Percentiles rank a stretch among this genome's conserved stretches.
These are phyloP conservation scores for Blastobotrys ciferrii DNA, from an alignment of 1,139 yeast genomes.

Conservation along the genomic window DNA sequence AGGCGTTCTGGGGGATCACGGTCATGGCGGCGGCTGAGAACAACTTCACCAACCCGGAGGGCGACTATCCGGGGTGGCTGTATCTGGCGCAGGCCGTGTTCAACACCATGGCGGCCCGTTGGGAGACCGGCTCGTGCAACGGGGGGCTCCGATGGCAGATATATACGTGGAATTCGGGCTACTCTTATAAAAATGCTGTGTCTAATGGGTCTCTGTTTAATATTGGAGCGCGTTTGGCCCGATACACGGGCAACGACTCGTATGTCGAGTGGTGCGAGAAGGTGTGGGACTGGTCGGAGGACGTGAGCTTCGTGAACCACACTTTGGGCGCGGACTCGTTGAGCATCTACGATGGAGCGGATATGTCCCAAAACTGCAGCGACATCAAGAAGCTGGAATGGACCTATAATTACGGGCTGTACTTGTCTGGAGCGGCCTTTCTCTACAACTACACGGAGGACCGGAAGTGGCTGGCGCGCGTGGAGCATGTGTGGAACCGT, in stretches of 20 bases:
- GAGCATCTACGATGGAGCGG: slow-evolving; percentile 71
- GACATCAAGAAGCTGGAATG: slow-evolving; percentile 55
- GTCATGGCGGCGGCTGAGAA: slow-evolving; percentile 82
- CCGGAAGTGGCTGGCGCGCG: slow-evolving; percentile 55
- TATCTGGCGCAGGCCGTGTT: slow-evolving; percentile 71
- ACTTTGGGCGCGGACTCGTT: slow-evolving; percentile 38
- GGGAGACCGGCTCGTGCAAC: slow-evolving; percentile 63
- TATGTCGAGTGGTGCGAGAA: slow-evolving; percentile 64
- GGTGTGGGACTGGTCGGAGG: slow-evolving; percentile 69
- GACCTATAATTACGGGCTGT: slow-evolving; percentile 79
- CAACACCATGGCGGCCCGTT: slow-evolving; percentile 69
- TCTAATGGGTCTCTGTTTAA: slow-evolving; percentile 78
- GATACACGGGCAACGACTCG: slow-evolving; percentile 62
- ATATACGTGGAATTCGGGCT: slow-evolving; percentile 72
- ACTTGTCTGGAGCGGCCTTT: slow-evolving; percentile 70
- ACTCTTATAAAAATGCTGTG: slow-evolving; percentile 74
- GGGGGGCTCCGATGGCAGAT: slow-evolving; percentile 92
- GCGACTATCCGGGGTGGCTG: slow-evolving; percentile 58
- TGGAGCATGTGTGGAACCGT: slow-evolving; percentile 48
- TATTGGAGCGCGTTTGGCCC: slow-evolving; percentile 72
- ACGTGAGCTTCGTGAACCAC: slow-evolving; percentile 47
- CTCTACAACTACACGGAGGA: slow-evolving; percentile 64
- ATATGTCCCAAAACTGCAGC: slow-evolving; percentile 55
- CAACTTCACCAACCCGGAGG: slow-evolving; percentile 65
- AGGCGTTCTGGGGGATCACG: slow-evolving; percentile 86